Evolutionary conservation across 2,329 filamentous ascomycete species (phyloP), one percentile per base, ranked within the genome.

Genomic region (Orbilia quercus): DNA sequence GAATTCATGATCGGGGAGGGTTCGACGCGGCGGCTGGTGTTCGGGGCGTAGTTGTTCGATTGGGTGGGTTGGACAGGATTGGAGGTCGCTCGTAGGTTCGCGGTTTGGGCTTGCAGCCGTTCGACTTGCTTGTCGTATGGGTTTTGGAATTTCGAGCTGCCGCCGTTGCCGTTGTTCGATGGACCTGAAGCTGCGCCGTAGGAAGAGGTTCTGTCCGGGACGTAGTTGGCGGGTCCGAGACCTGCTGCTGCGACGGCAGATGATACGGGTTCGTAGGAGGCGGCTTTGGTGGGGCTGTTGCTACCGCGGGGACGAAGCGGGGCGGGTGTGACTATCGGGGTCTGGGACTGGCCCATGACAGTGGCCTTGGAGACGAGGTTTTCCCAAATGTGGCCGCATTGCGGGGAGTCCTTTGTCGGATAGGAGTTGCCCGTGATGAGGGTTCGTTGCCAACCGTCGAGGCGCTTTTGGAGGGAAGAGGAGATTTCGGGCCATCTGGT

Each of bases 401-500:
- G 67, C 38, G 67, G 67, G 16, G 67, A 65, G 45, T 72, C 67
- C 54, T 60, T 72, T 16, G 67, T 72, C 31, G 67, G 67, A 20
- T 72, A 72, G 20, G 67, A 53, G 22, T 72, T 72, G 12, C 67
- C 67, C 34, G 18, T 22, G 38, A 72, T 72, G 2, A 72, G 28
- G 2, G 40, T 60, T n/a, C 67, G 44, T 34, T 72, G 67, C 67
- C 67, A 72, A 7, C 59, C 36, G 45, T 72, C 67, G 18, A 72
- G 38, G 20, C 67, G 67, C 47, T 72, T 72, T 38, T 72, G 67
- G 14, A 72, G 67, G 7, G 67, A 72, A 9, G 67, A 72, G n/a
- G 67, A 72, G 59, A 72, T 72, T 53, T 72, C 67, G 14, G 67
- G 67, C 67, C 67, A 72, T 11, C 67, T 25, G 5, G 67, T 54